Conservation (phyloP, 345 rosid genomes). For the Arabidopsis arenosa region DNA sequence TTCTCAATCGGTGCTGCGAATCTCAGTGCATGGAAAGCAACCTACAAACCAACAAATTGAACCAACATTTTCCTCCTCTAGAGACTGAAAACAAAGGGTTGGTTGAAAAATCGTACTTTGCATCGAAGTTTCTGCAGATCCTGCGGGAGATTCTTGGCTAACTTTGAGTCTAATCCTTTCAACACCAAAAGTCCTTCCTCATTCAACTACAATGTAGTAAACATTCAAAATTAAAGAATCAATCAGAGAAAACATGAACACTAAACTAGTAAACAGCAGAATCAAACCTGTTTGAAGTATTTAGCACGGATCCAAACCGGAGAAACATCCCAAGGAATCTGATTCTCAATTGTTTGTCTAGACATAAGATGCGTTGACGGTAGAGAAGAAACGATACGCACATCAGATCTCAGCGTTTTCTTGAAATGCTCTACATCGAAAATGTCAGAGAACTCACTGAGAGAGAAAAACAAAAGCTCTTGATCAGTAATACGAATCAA, state of each 20-base stretch:
- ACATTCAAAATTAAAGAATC: slow-evolving; percentile 3
- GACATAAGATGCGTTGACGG: slow-evolving; percentile 74
- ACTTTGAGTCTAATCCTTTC: slow-evolving; percentile 71
- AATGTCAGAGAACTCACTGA: slow-evolving; percentile 72
- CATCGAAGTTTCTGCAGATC: slow-evolving; percentile 85
- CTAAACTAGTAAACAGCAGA: slow-evolving; percentile 18
- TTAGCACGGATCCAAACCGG: slow-evolving; percentile 77
- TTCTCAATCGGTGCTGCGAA: slow-evolving; percentile 62
- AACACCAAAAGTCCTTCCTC: slow-evolving; percentile 68
- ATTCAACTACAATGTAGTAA: slow-evolving; percentile 52
- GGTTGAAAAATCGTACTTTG: slow-evolving; percentile 48
- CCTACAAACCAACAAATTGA: slow-evolving; percentile 46
- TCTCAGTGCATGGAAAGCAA: slow-evolving; percentile 74
- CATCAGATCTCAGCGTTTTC: slow-evolving; percentile 62
- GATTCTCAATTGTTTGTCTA: slow-evolving; percentile 58
- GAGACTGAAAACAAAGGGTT: not conserved
- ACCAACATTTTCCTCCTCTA: not conserved
- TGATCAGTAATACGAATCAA: not conserved
- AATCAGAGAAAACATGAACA: not conserved
- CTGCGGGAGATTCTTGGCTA: slow-evolving; percentile 68
- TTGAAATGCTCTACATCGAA: slow-evolving; percentile 73
- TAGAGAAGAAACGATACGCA: slow-evolving; percentile 67
- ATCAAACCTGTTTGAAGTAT: slow-evolving; percentile 56
- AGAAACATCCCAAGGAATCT: slow-evolving; percentile 63
- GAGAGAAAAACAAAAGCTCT: not conserved